A percentile compares a stretch with the other conserved stretches of the same genome.
Evolutionary conservation across 2,329 filamentous ascomycete genomes (phyloP).

Genomic region (Phaeosphaeriaceae sp.): DNA sequence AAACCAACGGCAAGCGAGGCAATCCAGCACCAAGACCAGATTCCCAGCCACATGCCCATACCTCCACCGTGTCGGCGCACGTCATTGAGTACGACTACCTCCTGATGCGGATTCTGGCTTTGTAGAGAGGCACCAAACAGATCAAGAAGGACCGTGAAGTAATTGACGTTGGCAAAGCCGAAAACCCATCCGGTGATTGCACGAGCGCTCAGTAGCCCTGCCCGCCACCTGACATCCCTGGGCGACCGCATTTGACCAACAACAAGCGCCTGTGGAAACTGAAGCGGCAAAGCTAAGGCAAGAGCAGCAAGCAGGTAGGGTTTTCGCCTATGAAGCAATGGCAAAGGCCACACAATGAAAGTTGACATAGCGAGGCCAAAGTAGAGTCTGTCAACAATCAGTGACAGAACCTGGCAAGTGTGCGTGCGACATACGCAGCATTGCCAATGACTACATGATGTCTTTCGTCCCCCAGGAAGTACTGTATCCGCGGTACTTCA

Average conservation of each 20-base stretch:
- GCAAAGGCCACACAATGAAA: slow-evolving; percentile 75
- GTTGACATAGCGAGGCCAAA: slow-evolving; percentile 73
- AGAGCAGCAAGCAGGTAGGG: slow-evolving; percentile 76
- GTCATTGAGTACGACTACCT: slow-evolving; percentile 71
- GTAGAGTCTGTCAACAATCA: slow-evolving; percentile 60
- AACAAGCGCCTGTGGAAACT: slow-evolving; percentile 77
- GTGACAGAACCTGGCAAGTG: neutral
- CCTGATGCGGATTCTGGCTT: slow-evolving; percentile 75
- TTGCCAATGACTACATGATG: slow-evolving; percentile 76
- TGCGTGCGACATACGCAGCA: slow-evolving; percentile 57
- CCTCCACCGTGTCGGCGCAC: slow-evolving; percentile 77
- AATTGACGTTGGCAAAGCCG: slow-evolving; percentile 80
- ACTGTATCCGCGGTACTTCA: slow-evolving; percentile 79
- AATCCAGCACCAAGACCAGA: slow-evolving; percentile 75
- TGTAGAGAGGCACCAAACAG: slow-evolving; percentile 79
- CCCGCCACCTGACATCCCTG: slow-evolving; percentile 62
- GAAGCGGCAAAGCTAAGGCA: slow-evolving; percentile 72
- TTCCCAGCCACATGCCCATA: slow-evolving; percentile 74
- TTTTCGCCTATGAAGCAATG: slow-evolving; percentile 77
- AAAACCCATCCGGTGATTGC: slow-evolving; percentile 72
- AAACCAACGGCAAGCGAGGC: slow-evolving; percentile 76
- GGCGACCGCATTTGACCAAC: slow-evolving; percentile 65
- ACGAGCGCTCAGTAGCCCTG: slow-evolving; percentile 68
- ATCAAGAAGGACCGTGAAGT: slow-evolving; percentile 73
- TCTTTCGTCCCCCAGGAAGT: slow-evolving; percentile 73